Evolutionary conservation across 148 eudicot species (phyloP), one percentile per base, ranked within the genome.

Genomic region (Chenopodium suecicum): DNA sequence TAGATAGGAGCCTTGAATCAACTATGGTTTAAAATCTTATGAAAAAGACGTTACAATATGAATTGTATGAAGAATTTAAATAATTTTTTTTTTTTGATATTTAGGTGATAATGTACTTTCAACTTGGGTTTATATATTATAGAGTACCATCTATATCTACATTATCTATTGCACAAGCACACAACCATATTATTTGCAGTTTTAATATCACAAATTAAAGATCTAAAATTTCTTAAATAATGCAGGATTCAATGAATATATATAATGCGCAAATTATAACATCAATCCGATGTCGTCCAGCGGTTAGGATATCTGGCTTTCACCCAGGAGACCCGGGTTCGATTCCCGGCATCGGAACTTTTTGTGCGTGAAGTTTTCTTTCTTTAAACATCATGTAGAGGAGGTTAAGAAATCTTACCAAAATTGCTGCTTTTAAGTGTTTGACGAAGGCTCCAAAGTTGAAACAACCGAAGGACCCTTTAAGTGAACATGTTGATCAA

Each of bases 291-390:
- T 89, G 91, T 90, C 90, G 95, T 90, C 95, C 95, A 92, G 91
- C 86, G 92, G 95, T 89, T 92, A 90, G 93, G 95, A 92, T 89
- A 88, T 89, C 92, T 89, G 92, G 91, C 93, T 92, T 90, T 92
- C 95, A 90, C 93, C 93, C 91, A 90, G 90, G 89, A 87, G 90
- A 87, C 93, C 90, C 89, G 93, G 91, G 93, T 91, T 91, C 91
- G 86, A 88, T 89, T 91, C 93, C 93, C 93, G 91, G 89, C 86
- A 90, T 80, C 81, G 89, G 91, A 90, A 89, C 0, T 27, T 74
- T 44, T 83, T 79, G 31, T 20, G 14, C 3, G 2, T 11, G 10
- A 2, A 0, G 14, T 11, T 1, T 50, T 50, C 12, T 50, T 50
- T 50, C 14, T 6, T 41, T 4, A 41, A 41, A 41, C 44, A 41